phyloP scores from a whole-genome alignment of 805 yeast species.

The Ogataea naganishii region DNA sequence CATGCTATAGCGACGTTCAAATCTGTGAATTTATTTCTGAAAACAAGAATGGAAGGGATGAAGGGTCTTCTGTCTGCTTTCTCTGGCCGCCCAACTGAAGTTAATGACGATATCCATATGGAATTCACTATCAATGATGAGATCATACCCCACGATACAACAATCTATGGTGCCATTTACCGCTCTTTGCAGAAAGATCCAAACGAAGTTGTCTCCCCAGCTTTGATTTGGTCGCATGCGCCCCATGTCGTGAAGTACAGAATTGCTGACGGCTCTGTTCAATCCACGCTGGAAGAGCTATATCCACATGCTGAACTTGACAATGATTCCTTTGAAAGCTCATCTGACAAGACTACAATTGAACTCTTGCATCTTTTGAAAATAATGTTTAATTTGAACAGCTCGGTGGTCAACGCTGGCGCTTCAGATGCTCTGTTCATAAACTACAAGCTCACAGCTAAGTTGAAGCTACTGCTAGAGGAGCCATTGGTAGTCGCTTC shows the following conservation, averaged over 20 bases:
- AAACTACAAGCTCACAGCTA: conserved; percentile 79
- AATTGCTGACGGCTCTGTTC: conserved; percentile 21
- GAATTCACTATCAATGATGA: conserved; percentile 55
- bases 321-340: conserved; percentile 17
- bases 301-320: conserved; percentile 19
- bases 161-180: conserved; percentile 70
- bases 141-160: conserved; percentile 52
- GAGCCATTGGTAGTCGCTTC: conserved; percentile 85
- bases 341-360: conserved; percentile 25
- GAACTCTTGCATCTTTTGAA: conserved; percentile 41
- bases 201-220: conserved; percentile 33
- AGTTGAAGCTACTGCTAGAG: conserved; percentile 77
- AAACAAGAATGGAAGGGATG: conserved; percentile 28
- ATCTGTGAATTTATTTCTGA: conserved; percentile 39
- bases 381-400: conserved; percentile 33
- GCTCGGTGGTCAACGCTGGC: conserved; percentile 13
- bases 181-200: conserved; percentile 33
- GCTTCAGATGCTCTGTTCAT: conserved; percentile 35
- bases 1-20: conserved; percentile 56
- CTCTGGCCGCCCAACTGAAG: conserved; percentile 2
- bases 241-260: conserved; percentile 44
- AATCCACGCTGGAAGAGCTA: conserved; percentile 17
- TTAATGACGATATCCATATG: conserved; percentile 26
- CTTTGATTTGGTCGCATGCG: conserved; percentile 46
- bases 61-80: conserved; percentile 13